Base-by-base conservation (phyloP, 495 filamentous ascomycete species). In the Jackrogersella multiformis region DNA sequence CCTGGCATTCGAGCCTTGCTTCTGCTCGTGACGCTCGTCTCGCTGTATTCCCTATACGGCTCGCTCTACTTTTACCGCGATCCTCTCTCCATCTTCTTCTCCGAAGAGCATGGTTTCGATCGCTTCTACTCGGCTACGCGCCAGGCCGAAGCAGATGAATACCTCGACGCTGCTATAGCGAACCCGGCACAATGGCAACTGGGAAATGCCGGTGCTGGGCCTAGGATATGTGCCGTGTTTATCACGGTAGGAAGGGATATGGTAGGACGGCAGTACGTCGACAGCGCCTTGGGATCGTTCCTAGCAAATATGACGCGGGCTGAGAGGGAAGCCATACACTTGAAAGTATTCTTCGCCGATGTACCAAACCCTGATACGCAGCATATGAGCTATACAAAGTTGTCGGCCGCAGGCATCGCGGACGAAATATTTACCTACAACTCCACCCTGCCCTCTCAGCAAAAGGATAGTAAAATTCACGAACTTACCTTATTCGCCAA, bases 1-100 rank as follows among this genome's bases (percentile, higher is more conserved):
- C 67, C 73, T 39, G 73, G 70, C 49, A 58, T 75, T 28, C 73
- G 70, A 45, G 62, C 64, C 38, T 66, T 75, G 32, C 32, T 66
- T 8, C 30, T 73, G 26, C 73, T 75, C 46, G 12, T 66, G 20
- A 24, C 30, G 9, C 15, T 73, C 51, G 64, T 69, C 26, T 61
- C 35, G 20, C 24, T 73, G 24, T 75, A 75, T 46, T 53, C 59
- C 32, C 55, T 70, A 18, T 78, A 76, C 56, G 72, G 75, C 16
- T 68, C 64, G 5, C 39, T 72, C 36, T 59, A 68, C 45, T 79
- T 78, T 39, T 81, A 78, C 68, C 77, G 79, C 60, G 75, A 81
- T 52, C 79, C 77, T 6, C 70, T 79, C 4, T 79, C 76, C 49
- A 76, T 77, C 28, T 80, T 80, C 61, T 80, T 79, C 66, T 70